Percentiles rank a stretch among this genome's conserved stretches.
These are phyloP conservation scores for Porphyrellus cyaneotinctus DNA, from an alignment of 768 basidiomycete genomes.

Conservation along the genomic window DNA sequence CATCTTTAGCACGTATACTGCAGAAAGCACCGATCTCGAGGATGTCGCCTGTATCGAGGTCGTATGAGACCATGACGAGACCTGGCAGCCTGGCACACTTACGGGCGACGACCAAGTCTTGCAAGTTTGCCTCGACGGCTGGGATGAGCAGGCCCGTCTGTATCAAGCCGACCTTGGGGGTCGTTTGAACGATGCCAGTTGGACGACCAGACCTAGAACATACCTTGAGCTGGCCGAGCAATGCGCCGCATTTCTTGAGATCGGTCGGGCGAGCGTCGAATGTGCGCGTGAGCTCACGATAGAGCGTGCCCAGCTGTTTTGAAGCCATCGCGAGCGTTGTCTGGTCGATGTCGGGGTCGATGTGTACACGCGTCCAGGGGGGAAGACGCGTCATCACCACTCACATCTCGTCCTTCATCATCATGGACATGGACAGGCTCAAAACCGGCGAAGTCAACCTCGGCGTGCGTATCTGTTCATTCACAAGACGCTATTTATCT, in stretches of 20 bases:
- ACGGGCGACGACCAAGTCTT: conserved; percentile 76
- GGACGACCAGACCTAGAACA: background rate
- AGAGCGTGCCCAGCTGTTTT: conserved; percentile 52
- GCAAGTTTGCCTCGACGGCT: conserved; percentile 53
- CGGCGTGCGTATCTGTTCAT: conserved; percentile 57
- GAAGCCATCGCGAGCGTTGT: conserved; percentile 41
- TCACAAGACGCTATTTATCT: background rate
- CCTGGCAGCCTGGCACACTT: conserved; percentile 27
- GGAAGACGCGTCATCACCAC: conserved; percentile 48
- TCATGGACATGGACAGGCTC: conserved; percentile 70
- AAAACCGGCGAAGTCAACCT: conserved; percentile 96
- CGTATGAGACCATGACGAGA: background rate
- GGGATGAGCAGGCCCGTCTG: conserved; percentile 75
- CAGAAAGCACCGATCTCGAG: conserved; percentile 95
- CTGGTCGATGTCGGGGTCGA: background rate
- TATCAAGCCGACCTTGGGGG: conserved; percentile 64
- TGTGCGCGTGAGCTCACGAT: conserved; percentile 61
- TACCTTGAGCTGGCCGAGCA: conserved; percentile 78
- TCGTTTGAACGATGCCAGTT: background rate
- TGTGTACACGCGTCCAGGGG: conserved; percentile 31
- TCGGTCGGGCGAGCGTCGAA: conserved; percentile 66
- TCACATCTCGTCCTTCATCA: conserved; percentile 17
- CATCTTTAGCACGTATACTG: conserved; percentile 83
- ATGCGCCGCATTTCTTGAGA: conserved; percentile 57
- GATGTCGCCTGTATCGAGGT: conserved; percentile 65